Conservation (phyloP, 495 filamentous ascomycete genomes). For the Lophiostoma macrostomum region DNA sequence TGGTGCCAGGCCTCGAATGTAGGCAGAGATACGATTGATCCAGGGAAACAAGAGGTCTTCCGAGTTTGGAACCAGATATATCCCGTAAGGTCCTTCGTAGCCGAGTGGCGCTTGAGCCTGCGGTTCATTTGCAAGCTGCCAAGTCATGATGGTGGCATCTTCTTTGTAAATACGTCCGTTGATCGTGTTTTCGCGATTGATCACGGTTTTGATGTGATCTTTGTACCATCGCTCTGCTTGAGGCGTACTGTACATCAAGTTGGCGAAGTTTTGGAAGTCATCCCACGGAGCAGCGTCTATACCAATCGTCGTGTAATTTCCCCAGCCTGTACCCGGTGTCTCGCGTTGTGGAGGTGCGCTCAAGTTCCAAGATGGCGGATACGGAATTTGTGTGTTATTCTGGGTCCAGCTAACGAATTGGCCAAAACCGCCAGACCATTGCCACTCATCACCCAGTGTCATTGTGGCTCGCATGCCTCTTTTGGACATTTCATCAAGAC, state of each 20-base stretch:
- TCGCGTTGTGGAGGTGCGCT: slow-evolving; percentile 27
- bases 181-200: slow-evolving; percentile 29
- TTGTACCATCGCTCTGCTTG: slow-evolving; percentile 30
- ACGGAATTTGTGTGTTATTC: slow-evolving; percentile 23
- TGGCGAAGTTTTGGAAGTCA: slow-evolving; percentile 28
- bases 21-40: slow-evolving; percentile 27
- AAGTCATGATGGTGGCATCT: slow-evolving; percentile 37
- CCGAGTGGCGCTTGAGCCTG: slow-evolving; percentile 18
- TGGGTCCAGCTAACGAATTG: slow-evolving; percentile 32
- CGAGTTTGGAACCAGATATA: slow-evolving; percentile 25
- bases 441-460: slow-evolving; percentile 33
- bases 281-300: slow-evolving; percentile 12
- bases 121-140: slow-evolving; percentile 38
- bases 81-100: slow-evolving; percentile 27
- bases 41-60: slow-evolving; percentile 30
- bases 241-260: slow-evolving; percentile 28
- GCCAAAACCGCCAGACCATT: slow-evolving; percentile 35
- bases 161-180: slow-evolving; percentile 33
- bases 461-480: slow-evolving; percentile 34
- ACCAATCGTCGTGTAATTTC: slow-evolving; percentile 23
- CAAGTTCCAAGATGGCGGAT: slow-evolving; percentile 33
- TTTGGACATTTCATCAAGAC: slow-evolving; percentile 31
- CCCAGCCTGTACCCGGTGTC: slow-evolving; percentile 27
- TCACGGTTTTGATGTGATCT: slow-evolving; percentile 31
- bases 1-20: slow-evolving; percentile 27